These are phyloP conservation scores for Herpetomonas samuelpessoai DNA, from an alignment of 208 protist species.

Conservation along the genomic window DNA sequence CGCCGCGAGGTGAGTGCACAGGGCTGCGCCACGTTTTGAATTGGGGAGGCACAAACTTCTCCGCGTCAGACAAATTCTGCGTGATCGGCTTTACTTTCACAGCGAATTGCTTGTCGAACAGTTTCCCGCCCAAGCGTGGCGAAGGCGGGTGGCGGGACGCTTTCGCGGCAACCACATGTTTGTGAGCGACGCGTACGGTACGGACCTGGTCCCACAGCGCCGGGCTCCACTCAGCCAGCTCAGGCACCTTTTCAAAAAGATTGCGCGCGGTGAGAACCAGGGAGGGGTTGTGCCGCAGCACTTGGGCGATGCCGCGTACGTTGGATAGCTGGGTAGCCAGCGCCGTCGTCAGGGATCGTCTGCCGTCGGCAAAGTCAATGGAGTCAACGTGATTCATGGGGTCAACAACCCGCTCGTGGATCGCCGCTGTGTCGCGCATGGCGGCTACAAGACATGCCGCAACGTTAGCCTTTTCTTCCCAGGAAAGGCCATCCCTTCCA, in stretches of 20 bases:
- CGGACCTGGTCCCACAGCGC: constrained; percentile 74
- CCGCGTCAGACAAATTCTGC: constrained; percentile 36
- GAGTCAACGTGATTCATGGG: constrained; percentile 41
- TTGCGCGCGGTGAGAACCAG: constrained; percentile 53
- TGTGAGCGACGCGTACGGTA: constrained; percentile 45
- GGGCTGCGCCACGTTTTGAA: constrained; percentile 75
- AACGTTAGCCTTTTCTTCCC: background rate
- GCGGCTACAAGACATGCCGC: background rate
- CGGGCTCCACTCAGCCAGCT: constrained; percentile 27
- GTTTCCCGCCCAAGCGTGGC: constrained; percentile 20
- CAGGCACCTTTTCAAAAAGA: constrained; percentile 57
- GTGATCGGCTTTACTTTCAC: constrained; percentile 56
- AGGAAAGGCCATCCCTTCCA: background rate
- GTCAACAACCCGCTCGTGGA: constrained; percentile 42
- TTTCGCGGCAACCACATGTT: constrained; percentile 20
- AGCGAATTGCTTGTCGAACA: constrained; percentile 49
- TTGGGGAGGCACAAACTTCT: constrained; percentile 63
- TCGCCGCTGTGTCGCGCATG: background rate
- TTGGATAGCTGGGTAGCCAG: constrained; percentile 20
- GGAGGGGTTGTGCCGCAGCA: constrained; percentile 31
- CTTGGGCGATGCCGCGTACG: background rate
- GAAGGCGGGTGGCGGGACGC: constrained; percentile 6
- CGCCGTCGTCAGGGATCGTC: constrained; percentile 9
- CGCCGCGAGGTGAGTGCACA: constrained; percentile 33
- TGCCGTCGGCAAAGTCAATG: constrained; percentile 13